Conservation (phyloP, 164 flowering plant genomes). For the Echeveria elegans region DNA sequence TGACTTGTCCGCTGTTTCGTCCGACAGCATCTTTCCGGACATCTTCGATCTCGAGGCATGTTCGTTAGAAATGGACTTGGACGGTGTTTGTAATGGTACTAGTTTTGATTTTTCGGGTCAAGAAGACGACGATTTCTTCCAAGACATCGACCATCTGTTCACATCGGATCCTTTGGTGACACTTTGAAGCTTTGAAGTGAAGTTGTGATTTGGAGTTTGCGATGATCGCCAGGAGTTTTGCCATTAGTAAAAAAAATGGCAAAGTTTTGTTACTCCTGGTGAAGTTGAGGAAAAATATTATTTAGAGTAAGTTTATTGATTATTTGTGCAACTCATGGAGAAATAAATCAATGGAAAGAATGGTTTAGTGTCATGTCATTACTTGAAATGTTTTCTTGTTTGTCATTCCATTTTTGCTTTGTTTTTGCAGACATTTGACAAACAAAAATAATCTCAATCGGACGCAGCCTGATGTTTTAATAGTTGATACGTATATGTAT, state of each 20-base stretch:
- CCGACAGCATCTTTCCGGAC: conserved; percentile 17
- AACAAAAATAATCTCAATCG: too few species aligned
- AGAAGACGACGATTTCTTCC: conserved; percentile 31
- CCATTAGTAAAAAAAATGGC: conserved; percentile 13
- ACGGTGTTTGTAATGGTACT: not conserved
- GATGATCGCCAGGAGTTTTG: conserved; percentile 6
- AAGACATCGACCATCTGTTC: conserved; percentile 30
- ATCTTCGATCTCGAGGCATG: conserved; percentile 13
- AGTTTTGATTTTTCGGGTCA: conserved; percentile 13
- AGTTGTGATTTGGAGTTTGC: not conserved
- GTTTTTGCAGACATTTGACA: too few species aligned
- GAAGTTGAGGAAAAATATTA: not conserved
- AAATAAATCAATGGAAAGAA: not conserved
- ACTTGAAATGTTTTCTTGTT: not conserved
- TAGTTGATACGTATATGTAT: too few species aligned
- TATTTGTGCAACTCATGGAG: not conserved
- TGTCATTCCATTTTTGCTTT: too few species aligned
- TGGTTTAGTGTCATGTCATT: not conserved
- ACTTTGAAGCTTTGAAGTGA: conserved; percentile 10
- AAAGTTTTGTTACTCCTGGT: conserved; percentile 23
- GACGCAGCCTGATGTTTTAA: too few species aligned
- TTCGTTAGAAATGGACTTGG: not conserved
- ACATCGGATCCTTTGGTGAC: conserved; percentile 26
- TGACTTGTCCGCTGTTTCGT: conserved; percentile 6
- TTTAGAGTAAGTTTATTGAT: conserved; percentile 3